phyloP scores from a whole-genome alignment of 2,329 filamentous ascomycete genomes.

The Zymoseptoria brevis region DNA sequence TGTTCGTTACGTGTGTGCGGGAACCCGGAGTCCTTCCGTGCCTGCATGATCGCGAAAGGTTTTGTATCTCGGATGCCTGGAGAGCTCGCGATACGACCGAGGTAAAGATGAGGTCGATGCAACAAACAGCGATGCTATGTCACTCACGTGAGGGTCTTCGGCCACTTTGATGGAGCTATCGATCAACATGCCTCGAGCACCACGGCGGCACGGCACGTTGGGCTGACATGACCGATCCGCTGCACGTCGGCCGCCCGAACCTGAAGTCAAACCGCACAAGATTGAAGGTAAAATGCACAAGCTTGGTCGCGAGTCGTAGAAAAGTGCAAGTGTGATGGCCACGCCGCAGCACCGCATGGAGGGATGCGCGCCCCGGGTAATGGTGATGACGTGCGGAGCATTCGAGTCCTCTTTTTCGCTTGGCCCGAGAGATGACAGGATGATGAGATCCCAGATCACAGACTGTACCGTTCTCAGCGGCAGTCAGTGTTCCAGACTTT shows the following conservation, averaged over 20 bases:
- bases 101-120: too few relatives aligned
- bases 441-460: background rate
- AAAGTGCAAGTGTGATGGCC: background rate
- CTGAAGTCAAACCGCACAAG: background rate
- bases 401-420: background rate
- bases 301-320: background rate
- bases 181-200: background rate
- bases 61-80: too few relatives aligned
- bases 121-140: too few relatives aligned
- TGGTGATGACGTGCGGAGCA: background rate
- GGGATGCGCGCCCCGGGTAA: background rate
- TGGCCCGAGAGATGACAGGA: background rate
- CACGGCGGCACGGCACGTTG: background rate
- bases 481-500: background rate
- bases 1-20: background rate
- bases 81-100: too few relatives aligned
- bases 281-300: background rate
- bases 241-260: background rate
- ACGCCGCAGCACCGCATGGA: background rate
- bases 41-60: too few relatives aligned
- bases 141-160: too few relatives aligned
- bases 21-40: too few relatives aligned
- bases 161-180: too few relatives aligned
- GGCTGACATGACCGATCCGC: background rate
- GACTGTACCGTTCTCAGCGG: background rate